Evolutionary conservation across 2,329 filamentous ascomycete genomes (phyloP), one percentile per base, ranked within the genome.

Genomic region (Basipetospora sp.): DNA sequence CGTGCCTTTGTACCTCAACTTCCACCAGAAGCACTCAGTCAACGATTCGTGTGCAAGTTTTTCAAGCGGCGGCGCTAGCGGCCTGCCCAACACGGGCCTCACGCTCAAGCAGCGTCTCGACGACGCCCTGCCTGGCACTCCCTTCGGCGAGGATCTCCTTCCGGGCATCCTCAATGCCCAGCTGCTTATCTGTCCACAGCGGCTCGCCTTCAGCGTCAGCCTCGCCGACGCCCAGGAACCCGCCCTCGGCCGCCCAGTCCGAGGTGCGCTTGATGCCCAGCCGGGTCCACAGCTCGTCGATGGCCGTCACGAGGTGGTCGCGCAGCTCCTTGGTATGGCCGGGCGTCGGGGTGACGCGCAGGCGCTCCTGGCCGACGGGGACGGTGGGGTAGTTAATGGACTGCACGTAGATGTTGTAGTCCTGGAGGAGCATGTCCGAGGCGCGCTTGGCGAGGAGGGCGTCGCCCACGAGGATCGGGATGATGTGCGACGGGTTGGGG

Each of bases 301-400:
- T 63, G 4, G 88, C 86, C 42, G 76, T 61, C 19, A 94, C 77
- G 4, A 98, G 77, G 50, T 46, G 76, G 46, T 92, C 80, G 44
- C 86, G 84, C 62, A 82, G 85, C 48, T 83, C 74, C 60, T 80
- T 80, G 39, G 74, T 75, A 57, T 98, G 90, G 31, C 90, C 90
- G 0, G 90, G 90, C 1, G 90, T 98, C 0, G 90, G 90, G 2
- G 90, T 98, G 57, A 98, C 85, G 47, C 90, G 81, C 40, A 98
- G 78, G 41, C 90, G 79, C 61, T 98, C 90, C 65, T 98, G 87
- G n/a, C 90, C 90, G 5, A 93, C 85, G 3, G 90, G 90, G 3
- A 98, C 90, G 36, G 90, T 98, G 2, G 90, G 90, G 62, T 96
- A 96, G 65, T 98, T 98, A 71, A 98, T 96, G 39, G 85, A 86